phyloP scores from a whole-genome alignment of 2,329 filamentous ascomycete genomes.

The Gnomoniopsis smithogilvyi region DNA sequence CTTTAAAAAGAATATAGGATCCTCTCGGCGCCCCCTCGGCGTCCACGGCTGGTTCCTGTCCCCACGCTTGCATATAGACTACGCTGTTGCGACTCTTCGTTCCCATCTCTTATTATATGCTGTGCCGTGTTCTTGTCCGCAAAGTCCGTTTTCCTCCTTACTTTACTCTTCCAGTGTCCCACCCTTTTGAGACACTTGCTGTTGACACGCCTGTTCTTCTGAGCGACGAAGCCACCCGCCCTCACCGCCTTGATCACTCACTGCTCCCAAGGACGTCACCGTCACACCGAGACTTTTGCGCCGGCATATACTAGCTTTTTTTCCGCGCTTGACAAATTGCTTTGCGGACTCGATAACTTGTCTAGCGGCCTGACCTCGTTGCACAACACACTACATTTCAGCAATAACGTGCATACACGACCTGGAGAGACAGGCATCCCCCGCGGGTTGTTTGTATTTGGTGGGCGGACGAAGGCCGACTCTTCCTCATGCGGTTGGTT shows the following conservation, averaged over 20 bases:
- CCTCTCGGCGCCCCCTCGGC: neutral
- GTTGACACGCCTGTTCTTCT: neutral
- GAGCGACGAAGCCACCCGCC: neutral
- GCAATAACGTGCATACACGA: neutral
- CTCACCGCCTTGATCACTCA: neutral
- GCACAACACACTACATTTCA: neutral
- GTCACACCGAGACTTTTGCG: neutral
- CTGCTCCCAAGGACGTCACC: neutral
- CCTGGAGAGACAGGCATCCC: neutral
- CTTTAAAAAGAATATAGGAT: neutral
- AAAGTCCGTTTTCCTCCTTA: neutral
- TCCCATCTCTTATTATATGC: neutral
- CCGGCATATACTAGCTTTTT: neutral
- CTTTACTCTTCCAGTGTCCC: neutral
- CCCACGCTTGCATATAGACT: neutral
- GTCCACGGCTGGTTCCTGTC: constrained; percentile 3
- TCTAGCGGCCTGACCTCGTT: neutral
- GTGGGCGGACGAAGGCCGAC: neutral
- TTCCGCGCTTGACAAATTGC: neutral
- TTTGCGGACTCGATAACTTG: neutral
- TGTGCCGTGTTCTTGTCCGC: neutral
- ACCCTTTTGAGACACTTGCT: neutral
- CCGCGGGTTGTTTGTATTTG: neutral
- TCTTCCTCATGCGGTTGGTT: constrained; percentile 22
- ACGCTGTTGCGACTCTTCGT: neutral